Evolutionary conservation across 805 yeast genomes (phyloP).

Genomic region (Nakazawaea siamensis): DNA sequence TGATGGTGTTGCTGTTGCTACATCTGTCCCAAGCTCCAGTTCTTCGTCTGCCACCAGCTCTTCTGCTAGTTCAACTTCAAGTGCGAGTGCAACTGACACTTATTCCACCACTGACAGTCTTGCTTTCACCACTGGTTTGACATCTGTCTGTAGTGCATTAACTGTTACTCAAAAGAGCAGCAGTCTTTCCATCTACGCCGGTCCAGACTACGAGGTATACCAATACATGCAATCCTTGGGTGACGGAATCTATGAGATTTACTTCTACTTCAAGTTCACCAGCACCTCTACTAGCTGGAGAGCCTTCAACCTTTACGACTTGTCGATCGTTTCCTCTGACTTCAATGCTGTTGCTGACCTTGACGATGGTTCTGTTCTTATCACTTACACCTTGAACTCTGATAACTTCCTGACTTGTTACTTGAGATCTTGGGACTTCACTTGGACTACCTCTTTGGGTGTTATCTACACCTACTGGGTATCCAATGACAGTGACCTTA

Average conservation of each 20-base stretch:
- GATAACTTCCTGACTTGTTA: conserved; percentile 1
- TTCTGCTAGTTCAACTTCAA: too few species aligned
- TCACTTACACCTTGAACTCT: conserved; percentile 1
- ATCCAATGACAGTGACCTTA: neutral
- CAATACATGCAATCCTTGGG: conserved; percentile 1
- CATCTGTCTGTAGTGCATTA: conserved; percentile 1
- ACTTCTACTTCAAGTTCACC: conserved; percentile 3
- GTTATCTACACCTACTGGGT: neutral
- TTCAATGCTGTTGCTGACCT: conserved; percentile 1
- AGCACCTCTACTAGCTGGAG: too few species aligned
- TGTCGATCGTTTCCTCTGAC: conserved; percentile 1
- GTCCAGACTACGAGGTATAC: conserved; percentile 1
- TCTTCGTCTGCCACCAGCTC: too few species aligned
- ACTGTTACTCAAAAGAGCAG: neutral
- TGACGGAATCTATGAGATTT: conserved; percentile 1
- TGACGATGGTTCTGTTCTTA: neutral
- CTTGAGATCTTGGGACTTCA: conserved; percentile 4
- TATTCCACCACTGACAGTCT: neutral
- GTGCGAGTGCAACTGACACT: neutral
- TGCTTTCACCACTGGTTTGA: neutral
- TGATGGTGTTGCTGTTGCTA: too few species aligned
- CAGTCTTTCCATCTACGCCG: conserved; percentile 1
- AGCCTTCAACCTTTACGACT: neutral
- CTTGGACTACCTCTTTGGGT: neutral
- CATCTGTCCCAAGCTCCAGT: too few species aligned